Evolutionary conservation across 306 rosid genomes (phyloP).

Genomic region (Cicer cuneatum): DNA sequence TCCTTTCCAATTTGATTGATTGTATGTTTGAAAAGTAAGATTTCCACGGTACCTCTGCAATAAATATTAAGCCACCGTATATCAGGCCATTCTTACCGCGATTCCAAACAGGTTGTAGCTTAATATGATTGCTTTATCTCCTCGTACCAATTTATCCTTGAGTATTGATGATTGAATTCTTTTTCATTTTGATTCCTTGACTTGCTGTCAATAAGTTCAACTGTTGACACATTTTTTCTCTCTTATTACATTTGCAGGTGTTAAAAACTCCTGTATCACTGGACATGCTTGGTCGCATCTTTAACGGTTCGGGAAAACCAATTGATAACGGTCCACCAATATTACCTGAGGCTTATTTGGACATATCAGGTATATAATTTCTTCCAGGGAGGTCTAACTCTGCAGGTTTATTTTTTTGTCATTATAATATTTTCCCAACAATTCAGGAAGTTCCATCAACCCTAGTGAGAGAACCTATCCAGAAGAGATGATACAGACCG

Average conservation of each 20-base stretch:
- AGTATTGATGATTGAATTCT: background rate
- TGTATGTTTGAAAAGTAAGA: background rate
- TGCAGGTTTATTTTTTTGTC: background rate
- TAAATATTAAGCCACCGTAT: background rate
- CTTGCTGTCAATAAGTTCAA: constrained; percentile 29
- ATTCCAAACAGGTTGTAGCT: background rate
- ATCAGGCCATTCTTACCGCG: background rate
- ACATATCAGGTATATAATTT: constrained; percentile 76
- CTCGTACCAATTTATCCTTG: constrained; percentile 3
- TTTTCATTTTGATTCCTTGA: constrained; percentile 34
- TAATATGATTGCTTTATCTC: constrained; percentile 17
- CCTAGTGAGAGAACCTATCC: constrained; percentile 99
- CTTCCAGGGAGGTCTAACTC: constrained; percentile 25
- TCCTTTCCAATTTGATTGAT: constrained; percentile 44
- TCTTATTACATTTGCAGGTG: constrained; percentile 59
- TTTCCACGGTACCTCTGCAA: background rate
- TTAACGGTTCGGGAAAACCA: constrained; percentile 98
- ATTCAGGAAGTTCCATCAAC: constrained; percentile 93
- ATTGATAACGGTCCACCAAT: constrained; percentile 99
- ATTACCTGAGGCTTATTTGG: constrained; percentile 98
- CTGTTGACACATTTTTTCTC: constrained; percentile 42
- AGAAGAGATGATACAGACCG: constrained; percentile 99
- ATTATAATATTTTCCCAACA: constrained; percentile 30
- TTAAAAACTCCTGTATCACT: constrained; percentile 94
- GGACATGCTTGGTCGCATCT: constrained; percentile 98